Base-by-base conservation (phyloP, 495 filamentous ascomycete genomes). In the Neurospora sp. region DNA sequence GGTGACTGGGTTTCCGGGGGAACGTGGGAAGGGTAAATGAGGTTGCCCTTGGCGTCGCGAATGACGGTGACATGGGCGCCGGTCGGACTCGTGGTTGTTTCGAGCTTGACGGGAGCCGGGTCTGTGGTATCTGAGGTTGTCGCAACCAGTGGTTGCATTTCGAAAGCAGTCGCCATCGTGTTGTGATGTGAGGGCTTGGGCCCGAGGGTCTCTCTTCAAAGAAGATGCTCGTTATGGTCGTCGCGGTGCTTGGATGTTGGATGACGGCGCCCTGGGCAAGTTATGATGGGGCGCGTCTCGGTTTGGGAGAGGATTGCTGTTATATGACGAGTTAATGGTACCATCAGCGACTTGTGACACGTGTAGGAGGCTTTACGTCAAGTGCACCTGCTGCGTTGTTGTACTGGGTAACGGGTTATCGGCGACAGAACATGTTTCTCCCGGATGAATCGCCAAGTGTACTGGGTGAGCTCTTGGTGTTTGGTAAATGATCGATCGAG, bases 11-110 rank as follows among this genome's bases (percentile, higher is more conserved):
- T 80, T 9, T 77, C 72, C 2, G 79, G 82, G 15, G 83, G 83
- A 1, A 85, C 78, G 36, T 81, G 79, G 71, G 75, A 75, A 5
- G 83, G 83, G 74, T 80, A 84, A 31, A 78, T 76, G 36, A 81
- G 73, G 59, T 80, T 73, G 21, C 83, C 82, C 43, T 78, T 69
- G 11, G 31, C 71, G 59, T 85, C 82, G 70, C 77, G 76, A 11
- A 81, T 73, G 9, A 84, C 70, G 2, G 78, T 77, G 15, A 74
- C 78, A 15, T 39, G 73, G 6, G 77, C 78, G 21, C 78, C 79
- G 13, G 76, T 28, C 13, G 73, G 69, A 48, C 54, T 48, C 31
- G 42, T 70, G 0, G 59, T 73, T 21, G 72, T 78, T 34, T 80
- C 75, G 48, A 79, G 73, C 19, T 66, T 75, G 17, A 82, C 59